These are phyloP conservation scores for Anethum foeniculum DNA, from an alignment of 140 eudicot species.

Conservation along the genomic window DNA sequence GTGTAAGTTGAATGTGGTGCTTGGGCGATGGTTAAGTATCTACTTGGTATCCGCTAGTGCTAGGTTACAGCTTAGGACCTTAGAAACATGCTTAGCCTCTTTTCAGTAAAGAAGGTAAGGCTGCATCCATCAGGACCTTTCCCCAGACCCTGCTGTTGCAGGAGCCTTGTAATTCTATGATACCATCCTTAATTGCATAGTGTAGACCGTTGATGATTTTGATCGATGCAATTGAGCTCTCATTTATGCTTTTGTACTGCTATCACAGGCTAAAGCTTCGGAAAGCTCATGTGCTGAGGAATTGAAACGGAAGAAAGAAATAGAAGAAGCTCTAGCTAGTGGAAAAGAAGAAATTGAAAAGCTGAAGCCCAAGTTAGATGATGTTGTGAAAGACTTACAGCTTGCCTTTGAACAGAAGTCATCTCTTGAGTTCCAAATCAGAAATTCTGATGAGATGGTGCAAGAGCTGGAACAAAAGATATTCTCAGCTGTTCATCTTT, in stretches of 20 bases:
- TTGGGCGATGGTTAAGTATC: background rate
- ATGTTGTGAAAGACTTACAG: conserved; percentile 38
- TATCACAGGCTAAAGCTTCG: conserved; percentile 47
- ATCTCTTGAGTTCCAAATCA: conserved; percentile 49
- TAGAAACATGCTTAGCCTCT: background rate
- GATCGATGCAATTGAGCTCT: background rate
- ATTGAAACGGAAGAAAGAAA: conserved; percentile 42
- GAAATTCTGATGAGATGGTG: conserved; percentile 31
- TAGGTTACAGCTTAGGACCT: background rate
- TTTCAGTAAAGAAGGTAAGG: background rate
- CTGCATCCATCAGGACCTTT: background rate
- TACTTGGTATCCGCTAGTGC: background rate
- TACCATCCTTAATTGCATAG: background rate
- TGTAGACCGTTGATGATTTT: background rate
- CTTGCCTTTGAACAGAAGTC: conserved; percentile 48
- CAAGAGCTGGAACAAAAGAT: conserved; percentile 67
- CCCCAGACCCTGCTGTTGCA: background rate
- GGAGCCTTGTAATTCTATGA: background rate
- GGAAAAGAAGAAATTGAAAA: conserved; percentile 43
- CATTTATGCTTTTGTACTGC: background rate
- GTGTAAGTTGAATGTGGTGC: background rate
- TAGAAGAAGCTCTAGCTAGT: conserved; percentile 48
- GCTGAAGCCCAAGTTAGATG: conserved; percentile 34
- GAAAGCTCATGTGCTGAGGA: conserved; percentile 49
- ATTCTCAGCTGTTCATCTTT: conserved; percentile 60